These are phyloP conservation scores for Ceratocystis harringtonii DNA, from an alignment of 2,329 filamentous ascomycete genomes.

Conservation along the genomic window DNA sequence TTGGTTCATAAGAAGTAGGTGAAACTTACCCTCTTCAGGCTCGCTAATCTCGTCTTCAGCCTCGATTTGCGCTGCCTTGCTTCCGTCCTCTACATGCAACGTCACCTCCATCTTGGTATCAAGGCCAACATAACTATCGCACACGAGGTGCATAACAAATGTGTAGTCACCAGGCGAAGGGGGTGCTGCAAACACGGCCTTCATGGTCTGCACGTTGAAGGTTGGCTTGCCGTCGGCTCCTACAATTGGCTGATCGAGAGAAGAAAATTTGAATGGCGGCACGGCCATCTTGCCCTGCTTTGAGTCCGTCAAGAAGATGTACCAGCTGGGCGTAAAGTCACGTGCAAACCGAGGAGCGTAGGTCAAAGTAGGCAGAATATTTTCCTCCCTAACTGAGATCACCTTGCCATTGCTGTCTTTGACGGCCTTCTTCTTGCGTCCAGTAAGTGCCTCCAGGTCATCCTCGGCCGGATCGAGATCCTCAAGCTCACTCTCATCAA, in stretches of 20 bases:
- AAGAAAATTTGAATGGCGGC: conserved; percentile 85
- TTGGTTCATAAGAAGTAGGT: not conserved
- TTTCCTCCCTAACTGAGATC: conserved; percentile 42
- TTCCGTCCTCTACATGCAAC: conserved; percentile 74
- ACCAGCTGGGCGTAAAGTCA: conserved; percentile 81
- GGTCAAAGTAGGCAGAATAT: conserved; percentile 67
- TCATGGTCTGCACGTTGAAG: conserved; percentile 88
- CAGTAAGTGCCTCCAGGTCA: conserved; percentile 72
- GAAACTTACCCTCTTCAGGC: conserved; percentile 77
- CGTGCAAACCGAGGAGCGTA: conserved; percentile 82
- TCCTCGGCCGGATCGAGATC: conserved; percentile 88
- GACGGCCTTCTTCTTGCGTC: conserved; percentile 53
- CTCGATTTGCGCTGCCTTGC: conserved; percentile 63
- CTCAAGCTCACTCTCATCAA: conserved; percentile 67
- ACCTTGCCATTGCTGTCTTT: conserved; percentile 47
- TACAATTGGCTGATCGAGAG: conserved; percentile 81
- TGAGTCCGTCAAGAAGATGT: conserved; percentile 84
- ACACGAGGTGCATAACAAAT: conserved; percentile 85
- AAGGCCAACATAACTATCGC: conserved; percentile 88
- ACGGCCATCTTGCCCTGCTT: conserved; percentile 95
- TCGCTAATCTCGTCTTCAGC: conserved; percentile 94
- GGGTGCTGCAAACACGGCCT: conserved; percentile 92
- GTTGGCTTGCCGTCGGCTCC: conserved; percentile 70
- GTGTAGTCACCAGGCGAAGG: conserved; percentile 85
- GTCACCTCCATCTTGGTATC: conserved; percentile 86